phyloP scores from a whole-genome alignment of 73 alveolate genomes.

The Breviolum minutum region DNA sequence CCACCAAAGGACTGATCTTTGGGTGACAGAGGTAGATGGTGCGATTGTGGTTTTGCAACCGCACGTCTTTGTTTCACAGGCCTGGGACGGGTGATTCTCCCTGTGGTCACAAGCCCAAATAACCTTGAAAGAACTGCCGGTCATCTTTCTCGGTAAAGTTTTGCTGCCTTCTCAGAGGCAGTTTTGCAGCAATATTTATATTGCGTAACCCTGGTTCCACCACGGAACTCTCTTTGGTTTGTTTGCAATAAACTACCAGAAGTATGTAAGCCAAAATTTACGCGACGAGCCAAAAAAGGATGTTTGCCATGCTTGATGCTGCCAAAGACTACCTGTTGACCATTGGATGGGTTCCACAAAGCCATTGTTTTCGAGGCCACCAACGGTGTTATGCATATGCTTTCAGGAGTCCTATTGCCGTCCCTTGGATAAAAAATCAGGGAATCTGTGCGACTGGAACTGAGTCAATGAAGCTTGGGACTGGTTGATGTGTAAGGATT shows the following conservation, averaged over 20 bases:
- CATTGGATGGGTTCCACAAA: too few species aligned
- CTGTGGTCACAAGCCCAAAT: not conserved
- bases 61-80: not conserved
- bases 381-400: slow-evolving; percentile 62
- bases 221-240: too few species aligned
- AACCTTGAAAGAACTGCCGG: not conserved
- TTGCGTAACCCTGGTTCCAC: not conserved
- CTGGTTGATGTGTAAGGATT: not conserved
- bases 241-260: too few species aligned
- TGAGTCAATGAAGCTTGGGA: not conserved
- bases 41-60: not conserved
- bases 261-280: too few species aligned
- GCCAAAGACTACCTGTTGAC: not conserved
- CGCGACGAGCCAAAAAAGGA: too few species aligned
- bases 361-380: slow-evolving; percentile 5
- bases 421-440: not conserved
- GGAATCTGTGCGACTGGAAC: not conserved
- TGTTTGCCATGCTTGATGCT: too few species aligned
- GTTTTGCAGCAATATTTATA: not conserved
- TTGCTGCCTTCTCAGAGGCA: too few species aligned
- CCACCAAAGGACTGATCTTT: not conserved
- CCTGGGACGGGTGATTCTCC: not conserved
- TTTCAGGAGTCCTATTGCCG: slow-evolving; percentile 19
- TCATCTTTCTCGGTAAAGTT: too few species aligned
- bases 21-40: slow-evolving; percentile 13